Evolutionary conservation across 2,329 filamentous ascomycete genomes (phyloP).

Genomic region (Plenodomus biglobosus): DNA sequence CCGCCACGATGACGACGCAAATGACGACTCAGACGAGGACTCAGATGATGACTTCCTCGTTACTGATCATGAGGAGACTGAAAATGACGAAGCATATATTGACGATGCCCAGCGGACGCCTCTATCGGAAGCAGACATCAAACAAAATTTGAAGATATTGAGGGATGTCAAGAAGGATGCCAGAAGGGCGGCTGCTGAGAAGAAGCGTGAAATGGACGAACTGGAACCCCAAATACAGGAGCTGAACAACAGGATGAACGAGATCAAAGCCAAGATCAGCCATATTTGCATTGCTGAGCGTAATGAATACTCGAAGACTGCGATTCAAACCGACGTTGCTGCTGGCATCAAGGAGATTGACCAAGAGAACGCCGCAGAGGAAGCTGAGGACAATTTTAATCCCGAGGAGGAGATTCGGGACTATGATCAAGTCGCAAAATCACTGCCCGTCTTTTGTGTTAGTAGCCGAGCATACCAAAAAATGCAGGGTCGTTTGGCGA

Average conservation of each 20-base stretch:
- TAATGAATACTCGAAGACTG: constrained; percentile 58
- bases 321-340: constrained; percentile 62
- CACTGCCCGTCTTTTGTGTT: constrained; percentile 66
- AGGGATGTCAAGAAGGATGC: constrained; percentile 49
- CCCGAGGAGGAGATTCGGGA: constrained; percentile 58
- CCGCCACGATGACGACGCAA: background rate
- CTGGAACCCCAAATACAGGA: constrained; percentile 30
- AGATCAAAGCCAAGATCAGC: constrained; percentile 41
- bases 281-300: constrained; percentile 56
- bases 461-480: constrained; percentile 65
- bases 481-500: constrained; percentile 56
- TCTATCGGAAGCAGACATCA: constrained; percentile 47
- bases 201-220: constrained; percentile 37
- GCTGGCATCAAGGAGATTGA: constrained; percentile 63
- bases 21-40: too few species aligned
- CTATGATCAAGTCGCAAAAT: constrained; percentile 59
- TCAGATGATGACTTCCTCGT: constrained; percentile 22
- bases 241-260: constrained; percentile 31
- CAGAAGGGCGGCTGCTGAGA: constrained; percentile 30
- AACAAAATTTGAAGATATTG: constrained; percentile 49
- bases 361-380: constrained; percentile 56
- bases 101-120: constrained; percentile 29
- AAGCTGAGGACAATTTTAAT: constrained; percentile 58
- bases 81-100: constrained; percentile 23
- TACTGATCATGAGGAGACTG: constrained; percentile 24